These are phyloP conservation scores for Telfairia occidentalis DNA, from an alignment of 331 rosid genomes.

Conservation along the genomic window DNA sequence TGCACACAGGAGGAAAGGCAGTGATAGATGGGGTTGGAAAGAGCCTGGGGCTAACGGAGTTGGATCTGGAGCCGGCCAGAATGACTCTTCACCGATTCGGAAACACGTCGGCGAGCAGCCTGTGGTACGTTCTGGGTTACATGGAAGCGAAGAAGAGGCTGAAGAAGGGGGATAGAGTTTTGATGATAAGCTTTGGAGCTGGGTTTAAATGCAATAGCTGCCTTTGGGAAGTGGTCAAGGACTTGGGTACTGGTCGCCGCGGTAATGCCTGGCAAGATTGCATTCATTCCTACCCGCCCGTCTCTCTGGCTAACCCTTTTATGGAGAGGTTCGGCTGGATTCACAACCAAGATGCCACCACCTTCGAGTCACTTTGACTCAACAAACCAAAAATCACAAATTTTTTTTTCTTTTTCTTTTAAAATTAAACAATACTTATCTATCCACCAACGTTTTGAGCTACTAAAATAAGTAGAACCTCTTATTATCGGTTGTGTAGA, in stretches of 20 bases:
- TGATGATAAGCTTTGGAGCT: conserved; percentile 14
- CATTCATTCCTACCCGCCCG: conserved; percentile 9
- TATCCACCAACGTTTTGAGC: too few species aligned
- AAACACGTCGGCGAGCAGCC: conserved; percentile 10
- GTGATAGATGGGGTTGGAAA: conserved; percentile 14
- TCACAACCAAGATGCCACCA: background rate
- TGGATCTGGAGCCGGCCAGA: background rate
- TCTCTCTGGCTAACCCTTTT: conserved; percentile 6
- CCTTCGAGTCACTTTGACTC: conserved; percentile 12
- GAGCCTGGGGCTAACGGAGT: background rate
- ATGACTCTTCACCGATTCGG: conserved; percentile 17
- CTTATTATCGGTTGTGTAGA: too few species aligned
- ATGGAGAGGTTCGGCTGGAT: conserved; percentile 10
- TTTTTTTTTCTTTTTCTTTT: background rate
- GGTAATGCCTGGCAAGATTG: conserved; percentile 14
- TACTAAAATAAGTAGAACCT: too few species aligned
- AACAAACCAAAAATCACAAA: background rate
- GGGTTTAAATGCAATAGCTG: conserved; percentile 14
- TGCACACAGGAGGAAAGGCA: conserved; percentile 16
- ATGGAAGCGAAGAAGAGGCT: conserved; percentile 13
- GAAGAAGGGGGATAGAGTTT: conserved; percentile 3
- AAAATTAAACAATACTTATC: too few species aligned
- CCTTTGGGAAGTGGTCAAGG: conserved; percentile 13
- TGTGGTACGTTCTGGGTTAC: conserved; percentile 8
- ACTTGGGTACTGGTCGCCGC: background rate